These are phyloP conservation scores for Chytriomyces hyalinus DNA, from an alignment of 192 early-diverging fungal species.

Conservation along the genomic window DNA sequence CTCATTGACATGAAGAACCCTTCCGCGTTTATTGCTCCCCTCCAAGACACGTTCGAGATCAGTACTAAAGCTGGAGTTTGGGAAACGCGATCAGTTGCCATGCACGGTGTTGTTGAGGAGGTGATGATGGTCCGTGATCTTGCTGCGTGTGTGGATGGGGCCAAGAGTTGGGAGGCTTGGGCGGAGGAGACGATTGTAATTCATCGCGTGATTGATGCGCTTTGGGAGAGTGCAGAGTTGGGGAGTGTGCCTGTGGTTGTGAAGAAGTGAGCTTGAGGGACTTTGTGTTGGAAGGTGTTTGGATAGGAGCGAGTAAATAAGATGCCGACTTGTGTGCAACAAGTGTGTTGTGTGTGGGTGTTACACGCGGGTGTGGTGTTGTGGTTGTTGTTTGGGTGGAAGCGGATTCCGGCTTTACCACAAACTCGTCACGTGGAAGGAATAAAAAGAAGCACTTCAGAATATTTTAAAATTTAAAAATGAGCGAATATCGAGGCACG, in stretches of 20 bases:
- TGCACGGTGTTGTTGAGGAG: conserved; percentile 32
- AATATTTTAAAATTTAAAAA: not conserved
- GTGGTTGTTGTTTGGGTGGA: not conserved
- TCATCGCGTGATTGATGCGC: conserved; percentile 30
- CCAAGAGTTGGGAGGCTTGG: conserved; percentile 13
- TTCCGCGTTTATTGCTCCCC: not conserved
- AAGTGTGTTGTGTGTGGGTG: not conserved
- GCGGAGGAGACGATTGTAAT: conserved; percentile 24
- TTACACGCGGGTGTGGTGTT: not conserved
- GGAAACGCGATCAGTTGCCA: conserved; percentile 40
- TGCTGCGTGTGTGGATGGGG: conserved; percentile 25
- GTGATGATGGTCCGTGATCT: conserved; percentile 24
- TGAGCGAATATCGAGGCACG: not conserved
- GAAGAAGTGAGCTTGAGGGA: not conserved
- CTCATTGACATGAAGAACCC: conserved; percentile 29
- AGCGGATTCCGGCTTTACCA: not conserved
- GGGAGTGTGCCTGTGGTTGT: conserved; percentile 5
- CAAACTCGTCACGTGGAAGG: not conserved
- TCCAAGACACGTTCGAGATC: conserved; percentile 15
- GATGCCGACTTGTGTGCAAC: not conserved
- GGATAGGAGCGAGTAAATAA: not conserved
- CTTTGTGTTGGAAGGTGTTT: not conserved
- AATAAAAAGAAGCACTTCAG: not conserved
- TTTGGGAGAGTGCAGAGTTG: conserved; percentile 26
- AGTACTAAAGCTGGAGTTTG: conserved; percentile 14